Base-by-base conservation (phyloP, 139 green algal genomes). In the Trebouxia sp. region DNA sequence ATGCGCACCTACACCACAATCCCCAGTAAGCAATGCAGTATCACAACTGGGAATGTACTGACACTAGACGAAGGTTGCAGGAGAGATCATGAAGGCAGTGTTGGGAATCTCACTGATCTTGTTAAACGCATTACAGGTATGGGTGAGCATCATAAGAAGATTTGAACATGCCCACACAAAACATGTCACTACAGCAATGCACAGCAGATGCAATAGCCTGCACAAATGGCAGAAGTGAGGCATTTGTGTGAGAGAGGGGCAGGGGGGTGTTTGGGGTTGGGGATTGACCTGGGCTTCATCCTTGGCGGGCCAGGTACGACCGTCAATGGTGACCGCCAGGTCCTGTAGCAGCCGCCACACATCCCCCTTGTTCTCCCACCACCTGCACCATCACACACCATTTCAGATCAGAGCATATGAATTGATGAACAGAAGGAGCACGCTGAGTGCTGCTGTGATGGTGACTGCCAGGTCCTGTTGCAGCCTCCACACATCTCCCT, bases 271-370 rank as follows among this genome's bases (percentile, higher is more conserved):
- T 6, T 41, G 42, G 10, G 35, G 69, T 28, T n/a, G 26, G 37
- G 8, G 39, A 6, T 26, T 7, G 30, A 82, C 77, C 65, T 77
- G 39, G 35, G 70, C 41, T 53, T 50, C 70, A 15, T 83, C 42
- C 6, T 66, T 42, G 12, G 39, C 56, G 28, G 62, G 42, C 78
- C 78, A 83, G 43, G 62, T 83, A 17, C 78, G 62, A 12, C 78
- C 78, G 42, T 83, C 78, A 42, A 83, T 56, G 15, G 32, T 51
- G 65, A 66, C 78, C 38, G 43, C 43, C 6, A 83, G 12, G 47
- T 83, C 78, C 38, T 77, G 65, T 39, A 75, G 43, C 42, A 83
- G 65, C 28, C 78, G 62, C 78, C 78, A 83, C 15, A 83, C 78
- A 66, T 83, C 78, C 5, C 78, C 65, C 45, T 77, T 83, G 45